phyloP scores from a whole-genome alignment of 164 flowering plant genomes.

The Magnolia sinica region DNA sequence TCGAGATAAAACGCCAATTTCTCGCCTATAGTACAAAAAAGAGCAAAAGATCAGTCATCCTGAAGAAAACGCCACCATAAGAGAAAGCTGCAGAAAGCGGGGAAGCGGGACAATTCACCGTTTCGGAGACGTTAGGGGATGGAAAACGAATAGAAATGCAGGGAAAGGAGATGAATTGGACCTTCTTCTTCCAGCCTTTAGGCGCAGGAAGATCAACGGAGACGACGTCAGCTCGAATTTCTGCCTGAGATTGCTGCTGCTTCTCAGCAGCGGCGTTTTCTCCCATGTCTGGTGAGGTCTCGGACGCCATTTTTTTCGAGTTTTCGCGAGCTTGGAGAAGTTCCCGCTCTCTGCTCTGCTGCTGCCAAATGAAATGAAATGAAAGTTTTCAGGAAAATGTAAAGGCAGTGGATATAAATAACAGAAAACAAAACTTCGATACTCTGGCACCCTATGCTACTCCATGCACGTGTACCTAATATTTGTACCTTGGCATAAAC shows the following conservation, averaged over 20 bases:
- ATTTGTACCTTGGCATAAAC: not conserved
- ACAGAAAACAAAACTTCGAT: not conserved
- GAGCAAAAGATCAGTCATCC: too few relatives aligned
- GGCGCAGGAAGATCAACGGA: constrained; percentile 41
- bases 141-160: not conserved
- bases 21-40: not conserved
- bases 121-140: not conserved
- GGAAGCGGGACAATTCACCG: not conserved
- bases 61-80: not conserved
- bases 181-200: constrained; percentile 42
- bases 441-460: not conserved
- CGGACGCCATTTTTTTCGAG: constrained; percentile 21
- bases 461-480: not conserved
- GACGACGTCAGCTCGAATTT: constrained; percentile 20
- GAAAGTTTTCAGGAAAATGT: not conserved
- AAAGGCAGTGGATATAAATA: not conserved
- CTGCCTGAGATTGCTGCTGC: not conserved
- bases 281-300: constrained; percentile 7
- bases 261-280: not conserved
- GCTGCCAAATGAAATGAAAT: not conserved
- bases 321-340: constrained; percentile 1
- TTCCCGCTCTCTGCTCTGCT: constrained; percentile 21
- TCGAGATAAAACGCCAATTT: not conserved
- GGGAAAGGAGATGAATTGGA: constrained; percentile 6
- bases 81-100: not conserved